Base-by-base conservation (phyloP, 805 yeast species). In the Torulaspora microellipsoides region DNA sequence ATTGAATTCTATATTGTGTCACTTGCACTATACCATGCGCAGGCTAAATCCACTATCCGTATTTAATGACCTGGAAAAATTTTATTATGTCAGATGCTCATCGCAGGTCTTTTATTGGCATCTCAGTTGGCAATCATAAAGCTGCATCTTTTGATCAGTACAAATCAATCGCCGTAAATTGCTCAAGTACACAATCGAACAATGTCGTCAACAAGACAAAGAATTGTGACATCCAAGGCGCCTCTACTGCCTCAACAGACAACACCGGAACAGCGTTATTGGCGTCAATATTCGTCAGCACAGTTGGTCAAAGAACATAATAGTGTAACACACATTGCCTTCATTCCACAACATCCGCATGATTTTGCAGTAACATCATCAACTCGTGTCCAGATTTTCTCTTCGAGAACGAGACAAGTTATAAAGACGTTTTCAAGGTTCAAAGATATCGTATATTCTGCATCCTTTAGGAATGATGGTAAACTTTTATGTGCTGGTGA, bases 281-380 rank as follows among this genome's bases (percentile, higher is more conserved):
- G 98, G 98, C 74, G 95, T 55, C 85, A 88, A 6, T 90, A 83
- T 63, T 72, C 77, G 27, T 83, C 80, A 52, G 91, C 98, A 2
- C 91, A 91, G 61, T 72, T 93, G 31, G 88, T 90, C 23, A 91
- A 93, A 64, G 98, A 93, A 64, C 91, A 86, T 67, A 89, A 86
- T 65, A 87, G 97, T 32, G 87, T 93, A 34, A 81, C 85, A 29
- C 95, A 88, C 61, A 81, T 93, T 43, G 76, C 82, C 51, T 93
- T 93, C 73, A 89, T 85, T 61, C 96, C 96, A 1, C 75, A 73
- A 31, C 69, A 81, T 12, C 95, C 96, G 4, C 82, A 86, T 60
- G 96, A 93, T 67, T 85, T 91, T 68, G 98, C 97, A 17, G 86
- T 93, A 29, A 85, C 97, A 0, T 81, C 95, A 27, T 82, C 95